Evolutionary conservation across 192 early-diverging fungal genomes (phyloP), one percentile per base, ranked within the genome.

Genomic region (Chytriomyces hyalinus): DNA sequence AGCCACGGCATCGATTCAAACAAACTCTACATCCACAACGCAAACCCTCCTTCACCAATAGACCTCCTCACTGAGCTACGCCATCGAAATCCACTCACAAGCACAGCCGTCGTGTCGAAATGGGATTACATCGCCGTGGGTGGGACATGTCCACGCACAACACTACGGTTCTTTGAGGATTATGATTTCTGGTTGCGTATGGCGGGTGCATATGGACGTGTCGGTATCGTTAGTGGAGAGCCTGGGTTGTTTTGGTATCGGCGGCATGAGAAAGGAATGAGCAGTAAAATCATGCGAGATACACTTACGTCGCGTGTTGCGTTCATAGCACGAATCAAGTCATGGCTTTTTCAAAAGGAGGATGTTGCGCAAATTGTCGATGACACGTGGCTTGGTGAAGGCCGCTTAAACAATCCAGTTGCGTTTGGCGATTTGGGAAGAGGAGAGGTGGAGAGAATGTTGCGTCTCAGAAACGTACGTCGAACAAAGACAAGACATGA

Each of bases 161-260:
- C 59, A 48, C 20, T 82, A 8, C 65, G 75, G 0, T 82, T 13
- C 36, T 82, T 83, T 66, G 81, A 82, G 47, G 81, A 82, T 63
- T 82, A 72, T 26, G 81, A 82, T 48, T 82, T 82, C 46, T 82
- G 81, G 81, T 6, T 82, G 7, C 81, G 81, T 6, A 61, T 82
- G 59, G 7, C 47, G 10, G 36, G 36, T 4, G 49, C 51, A 11
- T 70, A 49, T 53, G 75, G 81, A 10, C 9, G 60, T 2, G 59
- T 17, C 13, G 81, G 80, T 1, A 51, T 47, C 10, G 60, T 82
- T 4, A 43, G 72, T 11, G 51, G 80, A 13, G 81, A 82, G 53
- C 65, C 50, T 1, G 71, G 60, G 3, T n/a, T 78, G 47, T 82
- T 82, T 49, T 73, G 68, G 68, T 82, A 82, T 67, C 80, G 80